Conservation (phyloP, 768 basidiomycete species). For the Kwoniella sp. region DNA sequence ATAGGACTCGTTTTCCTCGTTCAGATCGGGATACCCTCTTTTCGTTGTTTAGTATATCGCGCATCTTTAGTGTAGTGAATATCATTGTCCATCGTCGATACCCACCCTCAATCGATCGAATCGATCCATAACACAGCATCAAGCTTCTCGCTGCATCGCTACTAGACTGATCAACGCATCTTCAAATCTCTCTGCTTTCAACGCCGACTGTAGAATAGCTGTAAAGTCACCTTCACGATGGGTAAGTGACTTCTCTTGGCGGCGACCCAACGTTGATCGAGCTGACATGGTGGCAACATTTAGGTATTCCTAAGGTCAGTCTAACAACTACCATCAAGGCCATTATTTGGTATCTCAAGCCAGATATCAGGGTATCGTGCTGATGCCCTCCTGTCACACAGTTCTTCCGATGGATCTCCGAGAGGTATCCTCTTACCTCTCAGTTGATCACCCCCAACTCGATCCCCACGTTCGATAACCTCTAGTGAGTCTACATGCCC, state of each 20-base stretch:
- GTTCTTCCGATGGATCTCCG: constrained; percentile 99
- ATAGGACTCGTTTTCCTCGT: neutral
- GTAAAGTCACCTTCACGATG: constrained; percentile 22
- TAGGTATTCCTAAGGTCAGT: constrained; percentile 63
- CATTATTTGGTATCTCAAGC: neutral
- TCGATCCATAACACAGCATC: constrained; percentile 4
- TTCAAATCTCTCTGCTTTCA: neutral
- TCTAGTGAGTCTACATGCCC: constrained; percentile 57
- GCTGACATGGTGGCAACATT: constrained; percentile 10
- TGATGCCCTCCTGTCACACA: too few species aligned
- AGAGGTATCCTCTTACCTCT: constrained; percentile 96
- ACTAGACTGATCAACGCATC: constrained; percentile 4
- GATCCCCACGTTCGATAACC: constrained; percentile 87
- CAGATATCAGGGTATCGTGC: neutral
- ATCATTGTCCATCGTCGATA: neutral
- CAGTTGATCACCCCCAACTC: constrained; percentile 98
- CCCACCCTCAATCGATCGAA: constrained; percentile 17
- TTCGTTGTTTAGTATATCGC: neutral
- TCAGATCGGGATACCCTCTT: constrained; percentile 17
- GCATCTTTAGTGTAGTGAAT: neutral
- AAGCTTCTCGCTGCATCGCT: neutral
- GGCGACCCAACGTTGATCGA: neutral
- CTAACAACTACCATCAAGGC: neutral
- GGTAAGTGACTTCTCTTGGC: constrained; percentile 18
- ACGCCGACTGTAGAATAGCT: neutral